phyloP scores from a whole-genome alignment of 495 filamentous ascomycete species.

The Astrothelium subdiscretum region DNA sequence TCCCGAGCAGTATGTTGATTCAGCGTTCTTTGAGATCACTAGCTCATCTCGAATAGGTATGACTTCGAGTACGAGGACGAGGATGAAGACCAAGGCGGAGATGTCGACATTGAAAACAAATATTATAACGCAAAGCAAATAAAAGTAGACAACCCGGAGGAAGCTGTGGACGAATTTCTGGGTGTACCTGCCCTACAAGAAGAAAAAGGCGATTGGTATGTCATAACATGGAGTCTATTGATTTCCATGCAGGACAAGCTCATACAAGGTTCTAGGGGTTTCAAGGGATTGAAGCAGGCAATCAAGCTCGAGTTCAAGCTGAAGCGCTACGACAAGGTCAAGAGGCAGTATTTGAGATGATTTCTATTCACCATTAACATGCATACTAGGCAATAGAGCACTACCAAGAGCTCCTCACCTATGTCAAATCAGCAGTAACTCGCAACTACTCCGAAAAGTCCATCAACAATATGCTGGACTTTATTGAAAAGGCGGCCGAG shows the following conservation, averaged over 20 bases:
- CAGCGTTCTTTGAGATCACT: constrained; percentile 12
- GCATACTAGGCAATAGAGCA: constrained; percentile 75
- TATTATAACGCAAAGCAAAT: constrained; percentile 99
- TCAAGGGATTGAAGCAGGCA: constrained; percentile 94
- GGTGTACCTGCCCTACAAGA: constrained; percentile 70
- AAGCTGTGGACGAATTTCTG: constrained; percentile 84
- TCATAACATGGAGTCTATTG: background rate
- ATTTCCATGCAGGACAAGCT: background rate
- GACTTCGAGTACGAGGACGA: constrained; percentile 94
- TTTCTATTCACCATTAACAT: constrained; percentile 12
- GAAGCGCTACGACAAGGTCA: constrained; percentile 69
- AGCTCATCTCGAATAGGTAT: constrained; percentile 43
- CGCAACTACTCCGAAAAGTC: constrained; percentile 99
- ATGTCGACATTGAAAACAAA: constrained; percentile 96
- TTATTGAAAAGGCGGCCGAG: constrained; percentile 86
- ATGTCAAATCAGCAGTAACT: constrained; percentile 92
- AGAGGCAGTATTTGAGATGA: constrained; percentile 4
- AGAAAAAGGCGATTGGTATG: constrained; percentile 86
- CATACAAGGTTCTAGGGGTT: constrained; percentile 47
- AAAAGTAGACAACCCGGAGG: constrained; percentile 75
- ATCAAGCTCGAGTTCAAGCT: constrained; percentile 95
- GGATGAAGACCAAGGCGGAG: constrained; percentile 75
- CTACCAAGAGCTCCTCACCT: constrained; percentile 89
- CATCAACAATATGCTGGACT: constrained; percentile 98
- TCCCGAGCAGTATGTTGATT: constrained; percentile 56